phyloP scores from a whole-genome alignment of 2,329 filamentous ascomycete genomes.

The Pleoardoris graminearum region DNA sequence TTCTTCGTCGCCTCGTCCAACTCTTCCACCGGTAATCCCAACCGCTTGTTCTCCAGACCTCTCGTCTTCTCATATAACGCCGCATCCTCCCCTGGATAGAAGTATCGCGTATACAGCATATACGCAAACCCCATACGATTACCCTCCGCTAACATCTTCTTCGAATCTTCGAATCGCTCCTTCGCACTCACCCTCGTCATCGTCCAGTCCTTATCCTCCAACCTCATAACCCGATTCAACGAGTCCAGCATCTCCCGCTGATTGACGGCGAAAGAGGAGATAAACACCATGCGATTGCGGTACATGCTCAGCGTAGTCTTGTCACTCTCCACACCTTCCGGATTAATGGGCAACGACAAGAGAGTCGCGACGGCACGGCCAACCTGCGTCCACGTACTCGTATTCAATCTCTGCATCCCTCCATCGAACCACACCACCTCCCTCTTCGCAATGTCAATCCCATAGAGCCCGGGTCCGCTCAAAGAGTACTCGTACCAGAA shows the following conservation, averaged over 20 bases:
- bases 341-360: conserved; percentile 41
- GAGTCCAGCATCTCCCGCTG: conserved; percentile 68
- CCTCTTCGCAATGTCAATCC: conserved; percentile 44
- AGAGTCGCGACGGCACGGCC: conserved; percentile 56
- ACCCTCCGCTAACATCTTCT: conserved; percentile 53
- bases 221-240: conserved; percentile 62
- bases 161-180: conserved; percentile 56
- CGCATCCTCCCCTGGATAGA: conserved; percentile 19
- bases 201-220: conserved; percentile 63
- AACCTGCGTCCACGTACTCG: conserved; percentile 62
- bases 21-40: conserved; percentile 62
- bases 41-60: conserved; percentile 52
- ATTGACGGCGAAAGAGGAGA: conserved; percentile 39
- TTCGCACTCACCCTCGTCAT: conserved; percentile 54
- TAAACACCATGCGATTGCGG: conserved; percentile 35
- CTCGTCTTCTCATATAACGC: conserved; percentile 22
- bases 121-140: conserved; percentile 48
- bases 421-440: conserved; percentile 34
- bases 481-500: conserved; percentile 49
- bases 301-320: conserved; percentile 10
- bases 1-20: conserved; percentile 61
- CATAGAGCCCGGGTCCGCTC: conserved; percentile 30
- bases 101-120: conserved; percentile 49
- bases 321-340: conserved; percentile 5
- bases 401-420: conserved; percentile 43